Conservation (phyloP, 805 yeast genomes). For the Ogataea nitratoaversa region DNA sequence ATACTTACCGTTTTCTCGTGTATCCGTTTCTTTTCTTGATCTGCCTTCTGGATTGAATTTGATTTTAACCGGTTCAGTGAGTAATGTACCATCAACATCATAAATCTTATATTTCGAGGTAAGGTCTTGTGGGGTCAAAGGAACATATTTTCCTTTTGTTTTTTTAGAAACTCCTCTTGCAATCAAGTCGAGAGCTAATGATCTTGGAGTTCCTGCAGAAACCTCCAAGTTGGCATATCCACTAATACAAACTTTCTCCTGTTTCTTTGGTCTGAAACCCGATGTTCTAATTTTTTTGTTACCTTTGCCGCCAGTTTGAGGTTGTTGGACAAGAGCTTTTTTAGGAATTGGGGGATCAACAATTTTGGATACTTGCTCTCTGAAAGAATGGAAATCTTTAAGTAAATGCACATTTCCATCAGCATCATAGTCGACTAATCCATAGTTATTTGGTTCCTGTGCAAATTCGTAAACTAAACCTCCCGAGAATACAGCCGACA, state of each 20-base stretch:
- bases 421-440: conserved; percentile 51
- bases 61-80: conserved; percentile 15
- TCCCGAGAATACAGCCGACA: conserved; percentile 78
- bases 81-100: conserved; percentile 38
- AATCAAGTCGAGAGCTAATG: conserved; percentile 40
- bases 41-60: not conserved
- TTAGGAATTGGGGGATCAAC: conserved; percentile 22
- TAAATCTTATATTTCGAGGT: conserved; percentile 38
- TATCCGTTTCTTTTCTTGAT: too few relatives aligned
- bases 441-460: conserved; percentile 77
- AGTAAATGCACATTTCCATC: conserved; percentile 41
- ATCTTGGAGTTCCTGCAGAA: conserved; percentile 41
- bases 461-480: conserved; percentile 81
- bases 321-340: conserved; percentile 17
- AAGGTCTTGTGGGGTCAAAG: conserved; percentile 40
- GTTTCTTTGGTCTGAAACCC: not conserved
- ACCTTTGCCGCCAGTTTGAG: conserved; percentile 1
- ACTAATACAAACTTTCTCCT: conserved; percentile 31
- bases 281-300: not conserved
- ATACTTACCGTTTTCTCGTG: too few relatives aligned
- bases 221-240: conserved; percentile 41
- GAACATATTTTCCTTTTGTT: conserved; percentile 47
- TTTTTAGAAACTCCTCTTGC: conserved; percentile 41
- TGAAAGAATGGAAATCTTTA: conserved; percentile 41
- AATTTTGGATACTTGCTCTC: conserved; percentile 39